These are phyloP conservation scores for Cystobasidium tubakii DNA, from an alignment of 768 basidiomycete species.

Conservation along the genomic window DNA sequence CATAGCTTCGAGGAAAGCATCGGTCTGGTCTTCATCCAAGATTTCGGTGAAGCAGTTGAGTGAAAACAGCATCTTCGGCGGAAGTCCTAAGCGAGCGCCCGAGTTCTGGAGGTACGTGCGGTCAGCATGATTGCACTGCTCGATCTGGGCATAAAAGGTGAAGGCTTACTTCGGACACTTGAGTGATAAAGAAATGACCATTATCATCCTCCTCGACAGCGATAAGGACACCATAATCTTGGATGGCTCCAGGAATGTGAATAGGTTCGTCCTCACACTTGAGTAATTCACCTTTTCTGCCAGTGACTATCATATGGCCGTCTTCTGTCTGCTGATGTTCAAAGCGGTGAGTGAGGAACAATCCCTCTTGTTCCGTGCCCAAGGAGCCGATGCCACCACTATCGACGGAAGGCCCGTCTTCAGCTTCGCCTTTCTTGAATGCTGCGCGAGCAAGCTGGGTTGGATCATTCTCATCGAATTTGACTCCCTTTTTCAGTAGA, in stretches of 20 bases:
- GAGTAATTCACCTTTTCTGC: conserved; percentile 61
- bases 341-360: conserved; percentile 60
- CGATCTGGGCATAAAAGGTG: too few relatives aligned
- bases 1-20: conserved; percentile 66
- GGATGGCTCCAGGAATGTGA: conserved; percentile 70
- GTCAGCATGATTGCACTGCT: too few relatives aligned
- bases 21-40: conserved; percentile 62
- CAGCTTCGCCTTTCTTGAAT: conserved; percentile 15
- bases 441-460: conserved; percentile 15
- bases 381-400: conserved; percentile 15
- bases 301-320: conserved; percentile 62
- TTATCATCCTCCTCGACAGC: conserved; percentile 62
- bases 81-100: conserved; percentile 66
- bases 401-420: conserved; percentile 30
- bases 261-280: conserved; percentile 83
- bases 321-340: conserved; percentile 61
- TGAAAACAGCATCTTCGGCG: conserved; percentile 65
- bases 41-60: conserved; percentile 68
- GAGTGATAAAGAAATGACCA: conserved; percentile 60
- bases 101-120: conserved; percentile 57
- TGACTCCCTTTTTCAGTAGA: neutral
- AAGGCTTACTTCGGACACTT: conserved; percentile 66
- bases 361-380: conserved; percentile 43
- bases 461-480: conserved; percentile 23
- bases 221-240: conserved; percentile 75